Evolutionary conservation across 495 filamentous ascomycete genomes (phyloP), one percentile per base, ranked within the genome.

Genomic region (Neurospora sp.): DNA sequence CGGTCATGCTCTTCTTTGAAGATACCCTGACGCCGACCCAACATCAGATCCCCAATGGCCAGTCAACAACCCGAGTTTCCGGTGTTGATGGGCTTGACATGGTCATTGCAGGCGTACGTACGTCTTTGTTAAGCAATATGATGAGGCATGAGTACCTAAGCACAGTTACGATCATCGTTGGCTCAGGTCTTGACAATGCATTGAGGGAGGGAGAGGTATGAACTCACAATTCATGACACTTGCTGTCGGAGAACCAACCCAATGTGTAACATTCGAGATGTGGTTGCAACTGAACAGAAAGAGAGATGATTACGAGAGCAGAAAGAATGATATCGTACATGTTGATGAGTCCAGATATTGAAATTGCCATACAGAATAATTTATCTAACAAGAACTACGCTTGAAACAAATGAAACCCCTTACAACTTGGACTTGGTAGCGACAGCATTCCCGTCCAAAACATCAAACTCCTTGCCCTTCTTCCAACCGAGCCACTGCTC

Each of bases 401-500:
- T 35, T 35, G 35, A 35, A 35, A 35, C 35, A 35, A 35, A 35
- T 35, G 35, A 35, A 35, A 5, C 4, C 35, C 35, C 35, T 35
- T 35, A 35, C 35, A 35, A 35, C 12, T 62, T 62, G 5, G 54
- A 62, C 54, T 31, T 62, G 2, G 16, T 16, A 27, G 46, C 46
- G 27, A 62, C 54, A 16, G 54, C 54, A 1, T 86, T 90, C 16
- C 89, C 90, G 48, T 89, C 83, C 71, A 86, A 80, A n/a, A 92
- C 79, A 5, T 85, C 84, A 80, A 91, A 97, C 20, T 97, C 87
- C 69, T 84, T 84, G 0, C 91, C 93, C 74, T 85, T 86, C 71
- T 85, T 86, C 92, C 93, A 96, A 14, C 92, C 92, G 77, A 91
- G 84, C 95, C 95, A 98, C 70, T 87, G 79, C 70, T 85, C 83